A percentile compares a stretch with the other conserved stretches of the same genome.
Evolutionary conservation across 2,329 filamentous ascomycete genomes (phyloP).

Genomic region (Hymenoscyphus infarciens): DNA sequence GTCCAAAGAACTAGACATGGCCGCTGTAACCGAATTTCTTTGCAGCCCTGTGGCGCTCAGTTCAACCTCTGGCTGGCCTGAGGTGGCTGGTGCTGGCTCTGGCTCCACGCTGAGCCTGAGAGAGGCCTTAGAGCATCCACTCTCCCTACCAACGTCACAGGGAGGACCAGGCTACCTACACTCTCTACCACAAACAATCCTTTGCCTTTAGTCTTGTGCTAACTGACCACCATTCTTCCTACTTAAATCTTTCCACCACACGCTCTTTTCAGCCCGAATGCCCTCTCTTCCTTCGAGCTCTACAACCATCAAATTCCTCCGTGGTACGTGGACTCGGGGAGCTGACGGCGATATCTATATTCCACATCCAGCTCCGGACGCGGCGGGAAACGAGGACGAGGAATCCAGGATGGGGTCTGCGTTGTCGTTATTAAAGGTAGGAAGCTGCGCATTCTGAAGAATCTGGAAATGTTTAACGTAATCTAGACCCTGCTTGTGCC

Average conservation of each 20-base stretch:
- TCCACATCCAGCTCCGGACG: slow-evolving; percentile 32
- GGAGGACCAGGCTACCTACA: not conserved
- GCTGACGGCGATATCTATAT: slow-evolving; percentile 27
- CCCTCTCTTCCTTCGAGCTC: slow-evolving; percentile 13
- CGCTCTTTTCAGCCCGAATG: slow-evolving; percentile 10
- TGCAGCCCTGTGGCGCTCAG: no score
- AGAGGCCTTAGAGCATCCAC: not conserved
- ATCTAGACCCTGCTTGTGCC: slow-evolving; percentile 66
- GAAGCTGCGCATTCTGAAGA: slow-evolving; percentile 1
- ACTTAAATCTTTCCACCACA: not conserved
- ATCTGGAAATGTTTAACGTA: slow-evolving; percentile 15
- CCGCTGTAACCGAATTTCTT: no score
- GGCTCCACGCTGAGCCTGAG: no score
- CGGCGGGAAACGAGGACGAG: slow-evolving; percentile 32
- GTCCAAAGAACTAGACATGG: no score
- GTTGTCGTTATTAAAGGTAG: slow-evolving; percentile 33
- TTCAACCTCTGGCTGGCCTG: no score
- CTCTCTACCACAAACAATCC: not conserved
- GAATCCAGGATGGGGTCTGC: slow-evolving; percentile 28
- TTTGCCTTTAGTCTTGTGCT: not conserved
- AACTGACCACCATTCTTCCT: not conserved
- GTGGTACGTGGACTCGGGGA: slow-evolving; percentile 11
- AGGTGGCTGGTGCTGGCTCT: no score
- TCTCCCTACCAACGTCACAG: not conserved
- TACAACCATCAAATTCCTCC: not conserved